Conservation (phyloP, 2,329 filamentous ascomycete genomes). For the Coniochaeta sp. region DNA sequence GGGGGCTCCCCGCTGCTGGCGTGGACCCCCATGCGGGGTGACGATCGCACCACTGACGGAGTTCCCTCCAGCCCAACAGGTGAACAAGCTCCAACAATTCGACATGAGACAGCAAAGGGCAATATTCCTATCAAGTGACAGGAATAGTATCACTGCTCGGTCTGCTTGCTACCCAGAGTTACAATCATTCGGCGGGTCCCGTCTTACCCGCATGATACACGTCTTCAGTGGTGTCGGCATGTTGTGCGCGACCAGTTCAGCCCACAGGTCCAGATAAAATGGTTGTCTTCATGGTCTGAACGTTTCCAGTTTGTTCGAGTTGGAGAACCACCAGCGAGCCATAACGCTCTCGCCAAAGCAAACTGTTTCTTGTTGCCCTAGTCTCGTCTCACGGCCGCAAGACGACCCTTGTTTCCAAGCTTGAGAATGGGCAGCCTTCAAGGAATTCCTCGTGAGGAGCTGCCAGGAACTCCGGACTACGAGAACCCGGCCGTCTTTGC, state of each 20-base stretch:
- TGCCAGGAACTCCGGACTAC: slow-evolving; percentile 35
- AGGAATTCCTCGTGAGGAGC: slow-evolving; percentile 24
- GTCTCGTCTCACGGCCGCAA: not conserved
- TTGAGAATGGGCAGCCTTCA: not conserved
- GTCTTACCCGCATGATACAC: not conserved
- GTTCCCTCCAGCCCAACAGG: not conserved
- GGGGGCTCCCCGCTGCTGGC: not conserved
- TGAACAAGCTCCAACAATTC: not conserved
- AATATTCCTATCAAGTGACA: slow-evolving; percentile 20
- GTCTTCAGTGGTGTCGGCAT: not conserved
- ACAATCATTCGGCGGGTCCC: not conserved
- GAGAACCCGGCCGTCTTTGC: slow-evolving; percentile 43
- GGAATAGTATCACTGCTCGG: not conserved
- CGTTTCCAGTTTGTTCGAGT: not conserved
- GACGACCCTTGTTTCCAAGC: not conserved
- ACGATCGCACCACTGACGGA: not conserved
- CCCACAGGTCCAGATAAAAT: not conserved
- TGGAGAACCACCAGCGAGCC: not conserved
- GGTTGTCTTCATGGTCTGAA: not conserved
- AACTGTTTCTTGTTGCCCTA: not conserved
- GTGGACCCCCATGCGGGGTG: not conserved
- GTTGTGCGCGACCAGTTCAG: not conserved
- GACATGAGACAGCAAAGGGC: slow-evolving; percentile 7
- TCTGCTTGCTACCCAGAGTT: too few relatives aligned
- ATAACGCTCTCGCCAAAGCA: not conserved